A percentile compares a stretch with the other conserved stretches of the same genome.
Evolutionary conservation across 2,329 filamentous ascomycete genomes (phyloP).

Genomic region (Herpomyces periplanetae): DNA sequence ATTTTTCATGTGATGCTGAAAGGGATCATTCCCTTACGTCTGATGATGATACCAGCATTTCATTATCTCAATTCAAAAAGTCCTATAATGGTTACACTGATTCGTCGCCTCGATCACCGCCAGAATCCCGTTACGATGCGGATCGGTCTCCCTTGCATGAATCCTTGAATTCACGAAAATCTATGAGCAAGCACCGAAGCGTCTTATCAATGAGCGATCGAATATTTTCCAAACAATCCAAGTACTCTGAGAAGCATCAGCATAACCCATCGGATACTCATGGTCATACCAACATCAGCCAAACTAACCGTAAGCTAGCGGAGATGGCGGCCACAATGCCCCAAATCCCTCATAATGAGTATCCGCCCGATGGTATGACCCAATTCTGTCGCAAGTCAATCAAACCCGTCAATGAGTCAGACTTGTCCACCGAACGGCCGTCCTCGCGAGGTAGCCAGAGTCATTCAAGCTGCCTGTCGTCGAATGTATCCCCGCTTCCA

Average conservation of each 20-base stretch:
- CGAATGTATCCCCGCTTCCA: too few relatives aligned
- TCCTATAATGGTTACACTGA: constrained; percentile 89
- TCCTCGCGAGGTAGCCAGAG: too few relatives aligned
- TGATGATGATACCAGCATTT: constrained; percentile 60
- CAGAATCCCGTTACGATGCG: constrained; percentile 64
- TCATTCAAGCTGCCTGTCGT: too few relatives aligned
- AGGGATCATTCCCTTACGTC: constrained; percentile 40
- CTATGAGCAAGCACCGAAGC: too few relatives aligned
- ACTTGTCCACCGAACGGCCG: constrained; percentile 45
- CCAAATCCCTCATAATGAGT: constrained; percentile 53
- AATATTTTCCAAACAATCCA: constrained; percentile 2
- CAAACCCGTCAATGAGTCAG: constrained; percentile 23
- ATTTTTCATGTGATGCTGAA: constrained; percentile 66
- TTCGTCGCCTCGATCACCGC: constrained; percentile 70
- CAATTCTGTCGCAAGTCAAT: constrained; percentile 64
- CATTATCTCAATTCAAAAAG: constrained; percentile 72
- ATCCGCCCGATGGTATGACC: constrained; percentile 81
- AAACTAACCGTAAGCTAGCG: constrained; percentile 7
- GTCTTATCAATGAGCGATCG: too few relatives aligned
- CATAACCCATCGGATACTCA: constrained; percentile 5
- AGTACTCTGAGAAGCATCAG: constrained; percentile 1
- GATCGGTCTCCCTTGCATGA: constrained; percentile 29
- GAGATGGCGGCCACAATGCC: constrained; percentile 9
- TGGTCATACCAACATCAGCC: constrained; percentile 2
- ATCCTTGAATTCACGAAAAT: too few relatives aligned